Evolutionary conservation across 2,329 filamentous ascomycete genomes (phyloP), one percentile per base, ranked within the genome.

Genomic region (Curvularia lunata): DNA sequence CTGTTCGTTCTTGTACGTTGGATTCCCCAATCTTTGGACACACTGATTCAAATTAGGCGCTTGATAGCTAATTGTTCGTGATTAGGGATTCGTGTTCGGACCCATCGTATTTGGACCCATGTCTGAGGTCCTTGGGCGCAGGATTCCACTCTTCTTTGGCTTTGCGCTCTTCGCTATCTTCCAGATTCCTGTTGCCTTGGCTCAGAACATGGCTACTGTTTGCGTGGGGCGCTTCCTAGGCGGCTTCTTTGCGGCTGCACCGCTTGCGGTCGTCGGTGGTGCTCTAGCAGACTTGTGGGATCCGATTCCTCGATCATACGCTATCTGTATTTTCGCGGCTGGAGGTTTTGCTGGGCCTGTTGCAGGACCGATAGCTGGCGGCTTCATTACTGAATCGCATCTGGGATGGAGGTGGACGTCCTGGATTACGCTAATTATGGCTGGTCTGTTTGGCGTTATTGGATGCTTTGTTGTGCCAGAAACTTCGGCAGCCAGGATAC

Each of bases 201-300:
- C 77, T 3, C 69, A 84, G 53, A 82, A 84, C 60, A 68, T 84
- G 0, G 79, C 83, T 48, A 84, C 82, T 0, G 69, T 85, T 16
- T 78, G 83, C 64, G 71, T 84, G 12, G 81, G 80, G 21, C 80
- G 83, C 13, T 85, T 84, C 66, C 81, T 83, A 30, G 77, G 76
- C 12, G 83, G 83, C 1, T 79, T 84, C 64, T 84, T 78, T 59
- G 82, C 81, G 8, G 80, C 82, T 8, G 71, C 74, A 38, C 74
- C 75, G 6, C 64, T 75, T 1, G 75, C 75, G 0, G 67, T 77
- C 19, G 68, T 74, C 2, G 72, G 73, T 2, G 75, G 74, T 28
- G 72, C 72, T 6, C 67, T 76, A 1, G 72, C 74, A 8, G 75
- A 76, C 52, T 59, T 76, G 2, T 76, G 74, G 74, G 69, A 74